Evolutionary conservation across 768 basidiomycete species (phyloP).

Genomic region (Leccinum uliginosum): DNA sequence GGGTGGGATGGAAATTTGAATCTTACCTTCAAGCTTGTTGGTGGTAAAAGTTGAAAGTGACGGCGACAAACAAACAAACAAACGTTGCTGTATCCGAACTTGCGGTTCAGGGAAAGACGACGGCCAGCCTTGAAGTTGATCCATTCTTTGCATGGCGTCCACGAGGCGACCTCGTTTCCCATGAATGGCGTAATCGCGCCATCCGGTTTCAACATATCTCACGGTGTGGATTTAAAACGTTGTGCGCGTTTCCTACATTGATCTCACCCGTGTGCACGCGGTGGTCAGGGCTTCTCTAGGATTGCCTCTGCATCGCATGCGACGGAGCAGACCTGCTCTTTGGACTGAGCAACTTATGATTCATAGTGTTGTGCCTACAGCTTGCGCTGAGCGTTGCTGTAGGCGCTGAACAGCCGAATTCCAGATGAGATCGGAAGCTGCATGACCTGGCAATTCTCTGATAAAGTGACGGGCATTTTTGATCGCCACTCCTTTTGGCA

Average conservation of each 20-base stretch:
- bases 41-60: too few relatives aligned
- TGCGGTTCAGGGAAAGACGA: conserved; percentile 6
- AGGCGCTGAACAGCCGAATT: neutral
- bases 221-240: conserved; percentile 19
- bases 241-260: conserved; percentile 6
- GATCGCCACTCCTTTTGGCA: conserved; percentile 28
- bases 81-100: neutral
- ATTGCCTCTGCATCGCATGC: neutral
- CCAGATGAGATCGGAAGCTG: conserved; percentile 10
- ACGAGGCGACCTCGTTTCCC: conserved; percentile 30
- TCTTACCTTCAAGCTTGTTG: conserved; percentile 1
- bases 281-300: neutral
- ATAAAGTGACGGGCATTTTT: conserved; percentile 24
- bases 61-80: neutral
- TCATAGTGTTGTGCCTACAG: neutral
- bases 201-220: conserved; percentile 12
- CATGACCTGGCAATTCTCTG: conserved; percentile 9
- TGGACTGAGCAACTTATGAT: neutral
- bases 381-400: too few relatives aligned
- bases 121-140: neutral
- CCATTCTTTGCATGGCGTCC: conserved; percentile 10
- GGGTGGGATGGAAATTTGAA: neutral
- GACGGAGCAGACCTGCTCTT: too few relatives aligned
- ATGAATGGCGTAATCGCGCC: conserved; percentile 21
- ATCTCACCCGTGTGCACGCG: conserved; percentile 1